Base-by-base conservation (phyloP, 805 yeast genomes). In the Saccharomycopsis fibuligera region DNA sequence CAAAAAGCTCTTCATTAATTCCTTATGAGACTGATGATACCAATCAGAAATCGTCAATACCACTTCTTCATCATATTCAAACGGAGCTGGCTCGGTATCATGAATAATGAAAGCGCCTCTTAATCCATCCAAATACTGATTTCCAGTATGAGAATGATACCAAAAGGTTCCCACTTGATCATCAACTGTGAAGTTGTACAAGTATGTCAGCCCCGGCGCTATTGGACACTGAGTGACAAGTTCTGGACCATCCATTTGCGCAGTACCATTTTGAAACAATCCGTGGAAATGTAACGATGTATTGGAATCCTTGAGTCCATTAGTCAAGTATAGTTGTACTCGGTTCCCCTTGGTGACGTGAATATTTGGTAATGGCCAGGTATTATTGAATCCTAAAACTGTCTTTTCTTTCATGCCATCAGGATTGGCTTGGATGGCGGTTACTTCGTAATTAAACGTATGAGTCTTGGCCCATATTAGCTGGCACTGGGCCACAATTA, bases 221-320 rank as follows among this genome's bases (percentile, higher is more conserved):
- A 85, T 81, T 30, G 91, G 91, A 67, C 91, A 85, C 61, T 85
- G 91, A 3, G 89, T 81, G 10, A 85, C 82, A 74, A 76, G 75
- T 59, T 79, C 81, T 2, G 93, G 89, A 10, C 95, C 95, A 62
- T 85, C 95, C 87, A 81, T 82, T 60, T 72, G 77, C 55, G 62
- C 64, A 5, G 79, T 63, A 3, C 83, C 82, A 51, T 74, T 73
- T 68, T 81, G 86, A 63, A 81, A 78, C 57, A 85, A 60, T 4
- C 95, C 95, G 60, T 85, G 95, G 76, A 85, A 83, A 67, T 85
- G 95, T 54, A 85, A 65, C 1, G 89, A 72, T 16, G 93, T 83
- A 41, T 60, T 64, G 41, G 57, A 58, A 37, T 73, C 72, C 16
- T 60, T 66, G 41, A 85, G 70, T 1, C 82, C 86, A 56, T 85